Evolutionary conservation across 1,284 basidiomycete species (phyloP), one percentile per base, ranked within the genome.

Genomic region (Kalmanozyma brasiliensis): DNA sequence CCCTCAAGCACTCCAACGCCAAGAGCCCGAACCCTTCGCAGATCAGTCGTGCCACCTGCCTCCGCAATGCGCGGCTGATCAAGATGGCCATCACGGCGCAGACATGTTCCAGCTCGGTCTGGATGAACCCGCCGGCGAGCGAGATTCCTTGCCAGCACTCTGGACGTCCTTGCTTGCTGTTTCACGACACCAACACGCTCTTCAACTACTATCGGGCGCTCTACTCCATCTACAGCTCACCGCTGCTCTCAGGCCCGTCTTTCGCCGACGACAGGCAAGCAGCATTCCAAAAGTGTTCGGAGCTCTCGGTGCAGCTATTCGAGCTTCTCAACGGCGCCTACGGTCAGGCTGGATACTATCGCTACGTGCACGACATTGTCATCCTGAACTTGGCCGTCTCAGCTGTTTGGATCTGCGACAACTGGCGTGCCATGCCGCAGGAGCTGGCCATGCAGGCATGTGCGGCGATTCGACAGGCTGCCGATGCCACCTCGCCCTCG

Each of bases 131-230:
- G 13, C 61, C 67, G 13, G 62, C 57, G 6, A 71, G 67, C 58
- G 67, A 65, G 52, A 71, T 71, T 23, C 57, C 62, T 8, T 71
- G 62, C 19, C 67, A 71, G 52, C 67, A 71, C 20, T 65, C 62
- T 2, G 67, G 67, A 22, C 62, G 67, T 3, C 67, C 67, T 10
- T 71, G 67, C 33, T 34, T 71, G 46, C 55, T 71, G 19, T 71
- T 71, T 44, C 67, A 71, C 49, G 55, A 65, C 35, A 65, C 67
- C 52, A 71, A 71, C 40, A 71, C 67, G 34, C 51, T 71, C 9
- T 71, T 71, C 58, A 71, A 71, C 58, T 71, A 71, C 44, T 52
- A 71, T 11, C 67, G 67, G 10, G 67, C 67, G 8, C 51, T 71
- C n/a, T 71, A 71, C 47, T 71, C 67, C 47, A 71, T 71, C 53